Percentiles rank a stretch among this genome's conserved stretches.
phyloP scores from a whole-genome alignment of 1,139 yeast species.

The Cylindricascospora bacillispora region DNA sequence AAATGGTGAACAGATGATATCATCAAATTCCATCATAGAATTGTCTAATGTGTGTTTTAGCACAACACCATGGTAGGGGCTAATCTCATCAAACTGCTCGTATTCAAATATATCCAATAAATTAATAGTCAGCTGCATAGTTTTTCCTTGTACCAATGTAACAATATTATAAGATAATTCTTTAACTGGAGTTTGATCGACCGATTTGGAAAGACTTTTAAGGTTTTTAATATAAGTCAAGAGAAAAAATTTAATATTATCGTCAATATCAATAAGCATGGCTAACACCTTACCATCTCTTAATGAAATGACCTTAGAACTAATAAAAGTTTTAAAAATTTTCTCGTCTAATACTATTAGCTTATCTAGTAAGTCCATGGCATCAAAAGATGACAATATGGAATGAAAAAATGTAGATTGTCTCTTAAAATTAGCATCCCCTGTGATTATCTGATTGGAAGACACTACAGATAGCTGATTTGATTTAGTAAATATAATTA shows the following conservation, averaged over 20 bases:
- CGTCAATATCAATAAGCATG: slow-evolving; percentile 7
- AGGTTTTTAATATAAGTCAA: slow-evolving; percentile 21
- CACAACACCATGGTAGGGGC: slow-evolving; percentile 8
- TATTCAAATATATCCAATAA: slow-evolving; percentile 5
- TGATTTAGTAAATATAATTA: background rate
- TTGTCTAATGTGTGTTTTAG: slow-evolving; percentile 13
- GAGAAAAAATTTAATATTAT: slow-evolving; percentile 8
- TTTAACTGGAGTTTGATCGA: background rate
- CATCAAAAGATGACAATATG: slow-evolving; percentile 15
- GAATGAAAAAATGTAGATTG: slow-evolving; percentile 3
- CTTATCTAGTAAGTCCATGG: slow-evolving; percentile 11
- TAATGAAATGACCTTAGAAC: slow-evolving; percentile 13
- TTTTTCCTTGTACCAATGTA: slow-evolving; percentile 5
- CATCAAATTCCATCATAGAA: slow-evolving; percentile 8
- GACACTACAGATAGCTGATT: slow-evolving; percentile 9
- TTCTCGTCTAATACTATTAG: slow-evolving; percentile 5
- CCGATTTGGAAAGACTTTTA: slow-evolving; percentile 7
- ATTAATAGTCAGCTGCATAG: slow-evolving; percentile 10
- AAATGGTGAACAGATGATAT: background rate
- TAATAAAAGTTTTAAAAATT: slow-evolving; percentile 5
- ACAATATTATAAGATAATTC: background rate
- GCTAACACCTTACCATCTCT: slow-evolving; percentile 14
- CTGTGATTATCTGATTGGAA: slow-evolving; percentile 21
- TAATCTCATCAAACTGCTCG: slow-evolving; percentile 1
- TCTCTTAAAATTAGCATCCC: slow-evolving; percentile 12